Evolutionary conservation across 352 stramenopile genomes (phyloP).

Genomic region (Globisporangium parvum): DNA sequence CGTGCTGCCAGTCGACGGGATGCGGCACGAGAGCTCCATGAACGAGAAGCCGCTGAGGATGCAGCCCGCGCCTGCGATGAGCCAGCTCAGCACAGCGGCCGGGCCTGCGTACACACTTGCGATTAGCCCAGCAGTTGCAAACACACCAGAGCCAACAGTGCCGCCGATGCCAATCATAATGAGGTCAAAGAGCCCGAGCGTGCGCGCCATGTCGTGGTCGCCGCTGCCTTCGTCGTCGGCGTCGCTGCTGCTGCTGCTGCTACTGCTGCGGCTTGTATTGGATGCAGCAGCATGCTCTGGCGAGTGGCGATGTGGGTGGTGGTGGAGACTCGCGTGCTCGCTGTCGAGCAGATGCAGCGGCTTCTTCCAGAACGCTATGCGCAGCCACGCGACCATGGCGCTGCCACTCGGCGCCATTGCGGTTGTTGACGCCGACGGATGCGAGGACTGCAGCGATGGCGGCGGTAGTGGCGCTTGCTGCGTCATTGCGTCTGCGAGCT

Average conservation of each 20-base stretch:
- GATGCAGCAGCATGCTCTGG: slow-evolving; percentile 1
- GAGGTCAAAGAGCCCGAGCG: slow-evolving; percentile 88
- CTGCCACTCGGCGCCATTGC: background rate
- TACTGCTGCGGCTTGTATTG: slow-evolving; percentile 10
- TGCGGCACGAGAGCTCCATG: slow-evolving; percentile 85
- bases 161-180: slow-evolving; percentile 91
- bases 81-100: slow-evolving; percentile 77
- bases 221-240: background rate
- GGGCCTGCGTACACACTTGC: slow-evolving; percentile 64
- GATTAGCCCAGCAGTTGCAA: slow-evolving; percentile 78
- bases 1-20: slow-evolving; percentile 87
- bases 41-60: slow-evolving; percentile 84
- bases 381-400: slow-evolving; percentile 21
- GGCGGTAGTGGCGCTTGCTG: too few relatives aligned
- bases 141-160: slow-evolving; percentile 92
- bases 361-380: slow-evolving; percentile 73
- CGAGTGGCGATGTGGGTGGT: slow-evolving; percentile 11
- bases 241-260: slow-evolving; percentile 11
- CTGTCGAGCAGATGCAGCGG: slow-evolving; percentile 40
- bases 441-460: too few relatives aligned
- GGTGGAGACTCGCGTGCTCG: slow-evolving; percentile 7
- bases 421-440: too few relatives aligned
- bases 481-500: too few relatives aligned
- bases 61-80: slow-evolving; percentile 76
- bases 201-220: slow-evolving; percentile 36